Evolutionary conservation across 1,284 basidiomycete genomes (phyloP).

Genomic region (Heliocybe sulcata): DNA sequence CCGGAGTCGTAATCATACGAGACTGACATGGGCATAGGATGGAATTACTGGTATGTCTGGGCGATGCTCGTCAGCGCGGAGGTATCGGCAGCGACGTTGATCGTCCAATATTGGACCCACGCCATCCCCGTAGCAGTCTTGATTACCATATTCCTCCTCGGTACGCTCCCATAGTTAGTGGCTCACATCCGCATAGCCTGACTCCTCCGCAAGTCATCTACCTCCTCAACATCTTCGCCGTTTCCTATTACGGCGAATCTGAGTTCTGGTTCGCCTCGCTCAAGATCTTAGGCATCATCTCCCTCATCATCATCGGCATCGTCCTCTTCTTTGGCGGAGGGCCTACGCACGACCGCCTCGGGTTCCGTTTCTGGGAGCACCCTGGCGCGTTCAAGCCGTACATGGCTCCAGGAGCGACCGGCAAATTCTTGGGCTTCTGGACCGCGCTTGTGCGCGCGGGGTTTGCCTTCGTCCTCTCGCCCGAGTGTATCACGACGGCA

Average conservation of each 20-base stretch:
- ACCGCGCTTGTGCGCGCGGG: conserved; percentile 70
- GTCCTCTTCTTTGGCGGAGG: conserved; percentile 70
- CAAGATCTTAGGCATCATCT: neutral
- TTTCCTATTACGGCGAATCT: neutral
- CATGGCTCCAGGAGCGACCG: conserved; percentile 29
- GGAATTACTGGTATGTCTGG: conserved; percentile 24
- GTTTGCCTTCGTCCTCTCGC: conserved; percentile 73
- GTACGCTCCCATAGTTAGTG: neutral
- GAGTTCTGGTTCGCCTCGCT: conserved; percentile 1
- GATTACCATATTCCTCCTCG: conserved; percentile 25
- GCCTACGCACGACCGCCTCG: conserved; percentile 47
- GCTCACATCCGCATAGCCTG: neutral
- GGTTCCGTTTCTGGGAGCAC: conserved; percentile 67
- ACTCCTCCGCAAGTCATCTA: neutral
- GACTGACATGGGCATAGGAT: conserved; percentile 10
- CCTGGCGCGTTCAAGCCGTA: conserved; percentile 54
- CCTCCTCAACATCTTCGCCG: neutral
- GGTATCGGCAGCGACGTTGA: neutral
- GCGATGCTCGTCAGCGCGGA: neutral
- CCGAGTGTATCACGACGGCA: conserved; percentile 76
- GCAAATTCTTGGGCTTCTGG: conserved; percentile 68
- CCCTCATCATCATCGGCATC: conserved; percentile 46
- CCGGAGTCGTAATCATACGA: neutral
- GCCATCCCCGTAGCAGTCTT: conserved; percentile 26
- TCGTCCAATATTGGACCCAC: conserved; percentile 6